Percentiles rank a stretch among this genome's conserved stretches.
Evolutionary conservation across 2,329 filamentous ascomycete species (phyloP).

Genomic region (Alternaria rosae): DNA sequence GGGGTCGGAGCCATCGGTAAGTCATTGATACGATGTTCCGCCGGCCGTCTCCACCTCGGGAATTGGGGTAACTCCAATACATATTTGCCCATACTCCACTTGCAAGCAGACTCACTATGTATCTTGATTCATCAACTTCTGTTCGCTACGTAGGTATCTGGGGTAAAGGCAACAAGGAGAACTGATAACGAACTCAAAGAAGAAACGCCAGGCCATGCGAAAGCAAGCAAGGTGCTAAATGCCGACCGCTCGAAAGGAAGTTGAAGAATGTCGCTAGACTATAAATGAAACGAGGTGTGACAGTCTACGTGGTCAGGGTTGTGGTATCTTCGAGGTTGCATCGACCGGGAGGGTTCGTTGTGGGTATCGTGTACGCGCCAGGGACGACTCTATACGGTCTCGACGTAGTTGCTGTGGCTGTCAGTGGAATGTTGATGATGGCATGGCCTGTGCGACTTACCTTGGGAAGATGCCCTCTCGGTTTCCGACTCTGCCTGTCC

Average conservation of each 20-base stretch:
- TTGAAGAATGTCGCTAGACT: neutral
- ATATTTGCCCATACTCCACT: neutral
- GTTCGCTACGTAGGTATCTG: constrained; percentile 18
- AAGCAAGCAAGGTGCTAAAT: neutral
- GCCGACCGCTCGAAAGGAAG: neutral
- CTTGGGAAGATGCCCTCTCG: constrained; percentile 93
- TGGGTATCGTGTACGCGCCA: neutral
- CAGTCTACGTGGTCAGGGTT: constrained; percentile 19
- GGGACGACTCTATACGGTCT: constrained; percentile 36
- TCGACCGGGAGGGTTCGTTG: neutral
- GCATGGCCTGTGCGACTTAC: constrained; percentile 49
- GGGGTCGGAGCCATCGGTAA: neutral
- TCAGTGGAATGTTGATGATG: neutral
- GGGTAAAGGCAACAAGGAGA: neutral
- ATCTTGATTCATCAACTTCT: neutral
- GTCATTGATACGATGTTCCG: constrained; percentile 1
- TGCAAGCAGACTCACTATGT: neutral
- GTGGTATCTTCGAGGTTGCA: constrained; percentile 20
- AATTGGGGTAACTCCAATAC: constrained; percentile 1
- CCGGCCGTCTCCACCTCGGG: neutral
- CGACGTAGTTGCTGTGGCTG: constrained; percentile 50
- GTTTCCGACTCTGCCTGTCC: constrained; percentile 89
- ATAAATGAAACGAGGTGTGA: neutral
- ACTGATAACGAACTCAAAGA: neutral
- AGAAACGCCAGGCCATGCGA: constrained; percentile 26